Evolutionary conservation across 177 flowering plant species (phyloP).

Genomic region (Vitis hybrid): DNA sequence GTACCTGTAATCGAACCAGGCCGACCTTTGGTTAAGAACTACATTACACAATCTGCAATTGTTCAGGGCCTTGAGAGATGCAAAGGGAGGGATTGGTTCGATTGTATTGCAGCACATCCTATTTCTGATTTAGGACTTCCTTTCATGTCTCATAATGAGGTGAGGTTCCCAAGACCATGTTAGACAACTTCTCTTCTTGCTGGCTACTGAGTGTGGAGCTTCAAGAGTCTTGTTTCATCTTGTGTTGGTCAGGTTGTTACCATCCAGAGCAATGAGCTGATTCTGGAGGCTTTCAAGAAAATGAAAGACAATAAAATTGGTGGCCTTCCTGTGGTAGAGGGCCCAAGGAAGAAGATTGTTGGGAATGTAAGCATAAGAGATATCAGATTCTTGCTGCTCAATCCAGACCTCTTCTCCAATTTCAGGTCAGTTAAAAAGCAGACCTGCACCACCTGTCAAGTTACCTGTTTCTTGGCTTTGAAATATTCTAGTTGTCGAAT

Average conservation of each 20-base stretch:
- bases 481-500: neutral
- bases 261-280: constrained; percentile 51
- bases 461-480: neutral
- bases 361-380: constrained; percentile 90
- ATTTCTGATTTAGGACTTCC: constrained; percentile 90
- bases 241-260: constrained; percentile 53
- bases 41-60: constrained; percentile 89
- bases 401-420: constrained; percentile 74
- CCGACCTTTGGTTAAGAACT: constrained; percentile 63
- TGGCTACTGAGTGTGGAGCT: neutral
- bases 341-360: constrained; percentile 54
- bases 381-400: constrained; percentile 70
- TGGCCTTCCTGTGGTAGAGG: constrained; percentile 84
- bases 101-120: constrained; percentile 52
- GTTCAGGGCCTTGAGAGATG: constrained; percentile 74
- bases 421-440: constrained; percentile 54
- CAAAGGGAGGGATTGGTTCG: constrained; percentile 94
- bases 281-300: constrained; percentile 82
- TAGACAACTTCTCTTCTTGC: neutral
- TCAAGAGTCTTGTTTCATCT: neutral
- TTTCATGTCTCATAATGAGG: constrained; percentile 68
- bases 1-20: constrained; percentile 84
- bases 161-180: constrained; percentile 9
- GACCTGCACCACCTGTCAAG: neutral
- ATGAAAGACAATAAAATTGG: constrained; percentile 88